Evolutionary conservation across 208 protist genomes (phyloP).

Genomic region (Trypanosoma congolense): DNA sequence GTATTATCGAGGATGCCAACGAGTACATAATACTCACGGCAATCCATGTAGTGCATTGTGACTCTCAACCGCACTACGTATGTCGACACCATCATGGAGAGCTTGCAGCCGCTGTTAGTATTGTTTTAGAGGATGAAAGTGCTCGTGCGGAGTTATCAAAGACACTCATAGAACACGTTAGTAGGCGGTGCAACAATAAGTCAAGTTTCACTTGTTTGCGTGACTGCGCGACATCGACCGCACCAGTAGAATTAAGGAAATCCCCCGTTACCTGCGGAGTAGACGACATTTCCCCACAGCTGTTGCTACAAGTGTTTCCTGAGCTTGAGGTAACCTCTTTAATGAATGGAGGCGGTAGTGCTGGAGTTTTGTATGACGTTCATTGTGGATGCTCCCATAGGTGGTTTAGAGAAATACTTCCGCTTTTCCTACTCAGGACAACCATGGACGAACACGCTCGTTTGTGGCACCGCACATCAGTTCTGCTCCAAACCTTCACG

Average conservation of each 20-base stretch:
- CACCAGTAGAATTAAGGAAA: too few species aligned
- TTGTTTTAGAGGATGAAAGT: slow-evolving; percentile 6
- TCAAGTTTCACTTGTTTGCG: not conserved
- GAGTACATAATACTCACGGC: slow-evolving; percentile 26
- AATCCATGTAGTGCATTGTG: slow-evolving; percentile 30
- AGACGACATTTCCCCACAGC: not conserved
- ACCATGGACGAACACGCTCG: slow-evolving; percentile 37
- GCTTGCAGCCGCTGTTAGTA: slow-evolving; percentile 14
- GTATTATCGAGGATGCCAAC: slow-evolving; percentile 15
- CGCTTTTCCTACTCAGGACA: slow-evolving; percentile 30
- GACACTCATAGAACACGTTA: slow-evolving; percentile 17
- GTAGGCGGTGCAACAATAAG: slow-evolving; percentile 10
- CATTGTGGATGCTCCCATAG: slow-evolving; percentile 43
- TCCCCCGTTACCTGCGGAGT: not conserved
- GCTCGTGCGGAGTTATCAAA: slow-evolving; percentile 6
- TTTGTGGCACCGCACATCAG: slow-evolving; percentile 21
- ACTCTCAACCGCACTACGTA: slow-evolving; percentile 5
- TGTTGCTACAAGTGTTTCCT: slow-evolving; percentile 31
- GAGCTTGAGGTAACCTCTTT: slow-evolving; percentile 10
- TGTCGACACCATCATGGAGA: slow-evolving; percentile 28
- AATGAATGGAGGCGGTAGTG: not conserved
- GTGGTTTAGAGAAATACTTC: slow-evolving; percentile 55
- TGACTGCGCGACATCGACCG: too few species aligned
- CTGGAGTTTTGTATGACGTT: not conserved
- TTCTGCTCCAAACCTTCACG: slow-evolving; percentile 20